Base-by-base conservation (phyloP, 495 filamentous ascomycete species). In the Wilcoxina mikolae region DNA sequence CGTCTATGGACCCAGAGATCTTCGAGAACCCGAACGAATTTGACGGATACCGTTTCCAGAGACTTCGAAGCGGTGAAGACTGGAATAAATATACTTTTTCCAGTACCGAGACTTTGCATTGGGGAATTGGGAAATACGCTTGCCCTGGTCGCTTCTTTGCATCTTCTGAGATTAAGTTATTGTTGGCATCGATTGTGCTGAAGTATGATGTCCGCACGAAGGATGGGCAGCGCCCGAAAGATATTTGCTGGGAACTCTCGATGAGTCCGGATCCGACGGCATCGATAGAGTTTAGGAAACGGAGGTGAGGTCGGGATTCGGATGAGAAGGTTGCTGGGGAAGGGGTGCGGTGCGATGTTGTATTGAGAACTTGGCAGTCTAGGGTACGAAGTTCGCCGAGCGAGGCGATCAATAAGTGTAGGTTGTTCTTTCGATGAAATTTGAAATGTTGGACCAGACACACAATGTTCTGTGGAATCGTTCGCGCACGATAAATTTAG, bases 121-220 rank as follows among this genome's bases (percentile, higher is more conserved):
- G 78, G 55, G 77, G 77, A 1, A 56, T 70, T 12, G 77, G 77
- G n/a, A 69, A 65, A 46, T 70, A 75, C 59, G 73, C 72, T 4
- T 78, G 76, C 52, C 73, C 75, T 2, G 75, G 75, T 15, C 66
- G 75, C n/a, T 78, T 76, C 65, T 74, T 78, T 66, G 74, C 72
- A 9, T 61, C 57, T n/a, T 59, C 72, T 60, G 69, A 73, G 61
- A 70, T 78, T 54, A 75, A 78, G 66, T 49, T 74, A 43, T 56
- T 72, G 3, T 60, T 78, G 5, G 57, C 66, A 5, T 56, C 61
- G 53, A 58, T 76, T 1, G 38, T 78, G 9, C 43, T 73, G 28
- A 63, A 67, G 51, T 78, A 75, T 61, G 74, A 78, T 42, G 56
- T 76, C 3, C 35, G 35, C 12, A 39, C 20, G 3, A 39, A 39